These are phyloP conservation scores for Collybiopsis confluens DNA, from an alignment of 768 basidiomycete species.

Conservation along the genomic window DNA sequence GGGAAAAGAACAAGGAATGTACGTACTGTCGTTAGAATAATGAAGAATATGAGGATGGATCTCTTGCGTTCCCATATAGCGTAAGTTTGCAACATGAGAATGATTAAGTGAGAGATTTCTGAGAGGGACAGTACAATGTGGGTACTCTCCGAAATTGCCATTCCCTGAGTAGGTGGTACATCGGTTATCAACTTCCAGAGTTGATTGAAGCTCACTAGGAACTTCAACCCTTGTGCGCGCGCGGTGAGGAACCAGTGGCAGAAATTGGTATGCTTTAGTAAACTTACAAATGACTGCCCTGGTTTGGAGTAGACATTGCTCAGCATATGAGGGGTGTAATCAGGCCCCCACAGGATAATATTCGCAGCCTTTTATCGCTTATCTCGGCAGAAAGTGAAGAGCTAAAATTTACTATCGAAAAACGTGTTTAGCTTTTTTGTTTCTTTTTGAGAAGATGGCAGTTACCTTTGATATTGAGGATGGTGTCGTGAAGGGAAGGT, in stretches of 20 bases:
- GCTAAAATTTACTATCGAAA: background rate
- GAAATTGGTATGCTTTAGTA: background rate
- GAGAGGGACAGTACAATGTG: too few species aligned
- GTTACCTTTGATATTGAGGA: slow-evolving; percentile 11
- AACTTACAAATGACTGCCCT: background rate
- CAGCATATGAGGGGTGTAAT: background rate
- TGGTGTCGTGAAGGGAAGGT: slow-evolving; percentile 26
- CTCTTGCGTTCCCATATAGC: slow-evolving; percentile 40
- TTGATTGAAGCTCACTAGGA: background rate
- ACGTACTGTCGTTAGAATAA: slow-evolving; percentile 20
- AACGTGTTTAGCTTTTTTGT: background rate
- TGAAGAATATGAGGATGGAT: slow-evolving; percentile 26
- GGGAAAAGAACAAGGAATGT: background rate
- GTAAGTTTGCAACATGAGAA: slow-evolving; percentile 39
- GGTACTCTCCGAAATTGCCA: background rate
- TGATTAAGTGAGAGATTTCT: slow-evolving; percentile 18
- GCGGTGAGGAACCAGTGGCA: background rate
- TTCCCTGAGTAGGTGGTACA: background rate
- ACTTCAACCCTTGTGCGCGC: background rate
- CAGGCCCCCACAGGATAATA: too few species aligned
- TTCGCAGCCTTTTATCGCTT: too few species aligned
- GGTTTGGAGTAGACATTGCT: background rate
- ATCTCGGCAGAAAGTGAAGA: background rate
- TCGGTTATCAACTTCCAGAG: background rate
- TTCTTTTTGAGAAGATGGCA: too few species aligned